Percentiles rank a stretch among this genome's conserved stretches.
phyloP scores from a whole-genome alignment of 108 stramenopile genomes.

The Skeletonema potamos region DNA sequence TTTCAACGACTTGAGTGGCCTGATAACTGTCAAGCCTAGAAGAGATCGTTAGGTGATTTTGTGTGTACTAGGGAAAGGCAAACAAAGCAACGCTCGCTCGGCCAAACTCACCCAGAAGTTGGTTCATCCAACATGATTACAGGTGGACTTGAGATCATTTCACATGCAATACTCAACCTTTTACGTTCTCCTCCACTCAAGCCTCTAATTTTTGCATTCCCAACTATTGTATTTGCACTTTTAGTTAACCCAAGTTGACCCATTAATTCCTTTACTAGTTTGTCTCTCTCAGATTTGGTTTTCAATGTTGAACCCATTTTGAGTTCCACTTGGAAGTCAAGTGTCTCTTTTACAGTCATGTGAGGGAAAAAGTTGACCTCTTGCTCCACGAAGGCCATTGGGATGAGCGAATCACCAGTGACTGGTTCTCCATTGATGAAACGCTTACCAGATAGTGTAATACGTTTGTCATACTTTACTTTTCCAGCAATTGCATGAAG shows the following conservation, averaged over 20 bases:
- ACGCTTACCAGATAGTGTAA: slow-evolving; percentile 59
- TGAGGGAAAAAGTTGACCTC: slow-evolving; percentile 85
- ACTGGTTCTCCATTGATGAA: slow-evolving; percentile 65
- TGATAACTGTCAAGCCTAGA: slow-evolving; percentile 79
- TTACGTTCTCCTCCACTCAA: slow-evolving; percentile 88
- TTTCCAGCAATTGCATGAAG: slow-evolving; percentile 85
- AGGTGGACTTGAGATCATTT: slow-evolving; percentile 78
- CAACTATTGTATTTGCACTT: slow-evolving; percentile 81
- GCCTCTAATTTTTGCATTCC: slow-evolving; percentile 77
- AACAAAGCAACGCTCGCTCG: too few relatives aligned
- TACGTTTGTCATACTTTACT: slow-evolving; percentile 62
- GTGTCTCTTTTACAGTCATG: slow-evolving; percentile 87
- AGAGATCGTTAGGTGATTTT: too few relatives aligned
- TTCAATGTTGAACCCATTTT: slow-evolving; percentile 69
- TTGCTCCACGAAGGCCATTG: slow-evolving; percentile 79
- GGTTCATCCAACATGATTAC: slow-evolving; percentile 84
- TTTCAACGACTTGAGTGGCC: slow-evolving; percentile 67
- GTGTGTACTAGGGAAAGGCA: too few relatives aligned
- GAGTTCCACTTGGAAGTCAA: slow-evolving; percentile 78
- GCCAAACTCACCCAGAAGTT: too few relatives aligned
- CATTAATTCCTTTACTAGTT: slow-evolving; percentile 64
- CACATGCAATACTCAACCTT: slow-evolving; percentile 84
- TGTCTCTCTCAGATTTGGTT: slow-evolving; percentile 58
- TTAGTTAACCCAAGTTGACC: slow-evolving; percentile 70
- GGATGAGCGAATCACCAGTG: slow-evolving; percentile 65